Conservation (phyloP, 192 early-diverging fungal genomes). For the Diversispora epigaea region DNA sequence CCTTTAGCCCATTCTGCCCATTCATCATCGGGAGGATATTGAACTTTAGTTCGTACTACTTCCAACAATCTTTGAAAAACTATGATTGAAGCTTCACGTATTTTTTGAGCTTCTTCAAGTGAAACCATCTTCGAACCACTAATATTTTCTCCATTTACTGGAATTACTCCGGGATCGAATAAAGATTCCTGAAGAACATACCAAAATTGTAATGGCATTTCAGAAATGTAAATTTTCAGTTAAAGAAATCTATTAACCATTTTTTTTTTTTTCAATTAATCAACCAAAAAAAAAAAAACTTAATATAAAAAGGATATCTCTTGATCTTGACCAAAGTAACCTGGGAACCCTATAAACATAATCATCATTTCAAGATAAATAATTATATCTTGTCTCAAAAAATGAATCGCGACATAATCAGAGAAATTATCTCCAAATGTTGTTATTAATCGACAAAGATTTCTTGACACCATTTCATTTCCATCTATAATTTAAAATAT, state of each 20-base stretch:
- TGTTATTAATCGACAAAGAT: slow-evolving; percentile 51
- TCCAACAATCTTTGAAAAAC: slow-evolving; percentile 55
- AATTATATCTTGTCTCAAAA: slow-evolving; percentile 46
- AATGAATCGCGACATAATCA: slow-evolving; percentile 49
- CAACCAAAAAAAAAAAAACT: not conserved
- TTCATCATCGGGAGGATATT: slow-evolving; percentile 52
- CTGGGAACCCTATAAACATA: slow-evolving; percentile 67
- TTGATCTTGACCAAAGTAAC: slow-evolving; percentile 67
- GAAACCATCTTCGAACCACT: slow-evolving; percentile 25
- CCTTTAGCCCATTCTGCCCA: slow-evolving; percentile 61
- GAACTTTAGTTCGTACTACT: slow-evolving; percentile 56
- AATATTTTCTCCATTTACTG: slow-evolving; percentile 37
- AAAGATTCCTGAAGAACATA: slow-evolving; percentile 69
- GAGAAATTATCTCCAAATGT: slow-evolving; percentile 59
- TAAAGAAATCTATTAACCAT: not conserved
- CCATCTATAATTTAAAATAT: slow-evolving; percentile 35
- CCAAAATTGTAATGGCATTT: slow-evolving; percentile 73
- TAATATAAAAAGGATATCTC: slow-evolving; percentile 37
- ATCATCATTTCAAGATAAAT: slow-evolving; percentile 57
- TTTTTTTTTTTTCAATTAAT: too few species aligned
- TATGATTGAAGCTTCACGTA: slow-evolving; percentile 42
- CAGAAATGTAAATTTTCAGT: slow-evolving; percentile 45
- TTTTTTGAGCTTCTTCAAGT: slow-evolving; percentile 29
- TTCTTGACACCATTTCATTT: slow-evolving; percentile 50
- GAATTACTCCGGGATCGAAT: slow-evolving; percentile 48